Evolutionary conservation across 306 rosid genomes (phyloP), one percentile per base, ranked within the genome.

Genomic region (Vicia faba): DNA sequence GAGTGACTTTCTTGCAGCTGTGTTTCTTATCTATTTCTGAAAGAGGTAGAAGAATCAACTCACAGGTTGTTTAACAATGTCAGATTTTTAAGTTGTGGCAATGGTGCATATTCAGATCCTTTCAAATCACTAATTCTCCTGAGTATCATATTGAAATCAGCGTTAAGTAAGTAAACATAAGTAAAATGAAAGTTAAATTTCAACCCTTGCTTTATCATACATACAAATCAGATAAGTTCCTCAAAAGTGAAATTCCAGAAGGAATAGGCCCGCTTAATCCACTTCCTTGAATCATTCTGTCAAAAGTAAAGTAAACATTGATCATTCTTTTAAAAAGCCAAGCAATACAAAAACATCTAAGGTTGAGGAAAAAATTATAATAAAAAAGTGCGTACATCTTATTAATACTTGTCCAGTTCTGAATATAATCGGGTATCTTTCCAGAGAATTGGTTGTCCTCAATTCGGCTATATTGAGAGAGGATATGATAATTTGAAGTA

Each of bases 231-330:
- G 67, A 61, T 20, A 90, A 71, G 0, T 62, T 78, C 14, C 58
- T 70, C 78, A 87, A 68, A 44, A 1, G 11, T 63, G 82, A 78
- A 70, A 90, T 84, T 74, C 69, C 76, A 4, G 55, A 23, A 72
- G 95, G 96, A 83, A 87, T 82, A 38, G 91, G 95, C 31, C 96
- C 95, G 11, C 62, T 84, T 77, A 90, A 74, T 38, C 93, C 91
- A 68, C 86, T 83, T 11, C 84, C 96, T 61, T 81, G 89, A 53
- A 89, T 79, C 9, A 16, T 31, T 0, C 96, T 85, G 28, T 66
- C 66, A 45, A 44, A 54, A 48, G 11, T 16, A 31, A 71, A 76
- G 50, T 45, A 61, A 71, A 1, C 29, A 51, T 33, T 12, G 3
- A 13, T 39, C 2, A 36, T 3, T 15, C n/a, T 9, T 10, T 10